phyloP scores from a whole-genome alignment of 441 rosid species.

The Pelargonium cotyledonis region DNA sequence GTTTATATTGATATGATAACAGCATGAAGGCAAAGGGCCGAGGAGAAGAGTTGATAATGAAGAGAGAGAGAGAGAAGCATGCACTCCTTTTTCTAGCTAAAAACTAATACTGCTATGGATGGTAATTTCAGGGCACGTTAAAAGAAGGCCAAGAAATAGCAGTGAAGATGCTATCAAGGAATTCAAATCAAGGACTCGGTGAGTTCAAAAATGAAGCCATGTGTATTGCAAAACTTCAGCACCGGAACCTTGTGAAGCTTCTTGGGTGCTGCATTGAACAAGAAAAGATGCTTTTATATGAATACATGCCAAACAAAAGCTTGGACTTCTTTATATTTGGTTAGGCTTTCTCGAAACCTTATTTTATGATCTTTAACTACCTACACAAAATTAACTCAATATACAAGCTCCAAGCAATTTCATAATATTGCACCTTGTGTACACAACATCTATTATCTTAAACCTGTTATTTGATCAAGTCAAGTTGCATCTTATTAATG shows the following conservation, averaged over 20 bases:
- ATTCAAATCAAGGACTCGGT: slow-evolving; percentile 29
- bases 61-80: neutral
- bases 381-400: too few relatives aligned
- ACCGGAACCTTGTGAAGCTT: slow-evolving; percentile 32
- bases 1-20: neutral
- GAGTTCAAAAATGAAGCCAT: slow-evolving; percentile 34
- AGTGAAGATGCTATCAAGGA: slow-evolving; percentile 31
- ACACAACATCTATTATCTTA: too few relatives aligned
- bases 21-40: too few relatives aligned
- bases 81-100: neutral
- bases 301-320: slow-evolving; percentile 33
- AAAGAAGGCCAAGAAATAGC: slow-evolving; percentile 28
- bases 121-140: slow-evolving; percentile 22
- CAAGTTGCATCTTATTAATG: neutral
- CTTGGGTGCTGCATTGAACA: slow-evolving; percentile 29
- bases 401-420: neutral
- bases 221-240: slow-evolving; percentile 31
- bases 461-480: neutral
- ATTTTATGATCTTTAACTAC: neutral
- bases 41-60: neutral
- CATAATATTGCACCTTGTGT: neutral
- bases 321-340: slow-evolving; percentile 39
- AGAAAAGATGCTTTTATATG: slow-evolving; percentile 29
- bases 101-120: neutral
- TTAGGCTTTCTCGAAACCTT: slow-evolving; percentile 7